phyloP scores from a whole-genome alignment of 768 basidiomycete species.

The Tylopilus balloui region DNA sequence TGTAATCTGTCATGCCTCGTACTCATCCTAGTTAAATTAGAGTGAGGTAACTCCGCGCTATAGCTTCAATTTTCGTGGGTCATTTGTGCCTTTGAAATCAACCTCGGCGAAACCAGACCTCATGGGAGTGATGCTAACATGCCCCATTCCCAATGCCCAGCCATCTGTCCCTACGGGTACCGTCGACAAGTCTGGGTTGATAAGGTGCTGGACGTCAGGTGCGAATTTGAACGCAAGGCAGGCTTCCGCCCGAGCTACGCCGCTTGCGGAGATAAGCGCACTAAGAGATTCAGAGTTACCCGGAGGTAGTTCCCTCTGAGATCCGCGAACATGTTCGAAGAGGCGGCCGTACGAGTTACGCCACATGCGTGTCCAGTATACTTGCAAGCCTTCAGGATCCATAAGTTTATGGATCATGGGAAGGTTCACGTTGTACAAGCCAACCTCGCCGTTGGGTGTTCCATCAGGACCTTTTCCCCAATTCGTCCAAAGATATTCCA shows the following conservation, averaged over 20 bases:
- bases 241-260: conserved; percentile 19
- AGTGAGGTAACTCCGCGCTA: conserved; percentile 42
- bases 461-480: conserved; percentile 74
- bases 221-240: conserved; percentile 70
- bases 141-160: conserved; percentile 71
- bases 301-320: conserved; percentile 27
- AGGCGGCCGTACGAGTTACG: conserved; percentile 78
- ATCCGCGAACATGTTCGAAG: conserved; percentile 52
- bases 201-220: conserved; percentile 64
- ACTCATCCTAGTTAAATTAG: background rate
- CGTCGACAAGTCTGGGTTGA: conserved; percentile 51
- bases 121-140: conserved; percentile 74
- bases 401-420: conserved; percentile 70
- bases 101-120: conserved; percentile 68
- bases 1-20: background rate
- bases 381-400: conserved; percentile 53
- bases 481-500: conserved; percentile 71
- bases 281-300: conserved; percentile 43
- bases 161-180: conserved; percentile 80
- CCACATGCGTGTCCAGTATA: conserved; percentile 83
- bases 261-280: background rate
- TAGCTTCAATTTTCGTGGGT: conserved; percentile 15
- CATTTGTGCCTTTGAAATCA: conserved; percentile 1
- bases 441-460: conserved; percentile 59
- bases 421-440: conserved; percentile 84